Evolutionary conservation across 345 rosid species (phyloP), one percentile per base, ranked within the genome.

Genomic region (Kernera saxatilis): DNA sequence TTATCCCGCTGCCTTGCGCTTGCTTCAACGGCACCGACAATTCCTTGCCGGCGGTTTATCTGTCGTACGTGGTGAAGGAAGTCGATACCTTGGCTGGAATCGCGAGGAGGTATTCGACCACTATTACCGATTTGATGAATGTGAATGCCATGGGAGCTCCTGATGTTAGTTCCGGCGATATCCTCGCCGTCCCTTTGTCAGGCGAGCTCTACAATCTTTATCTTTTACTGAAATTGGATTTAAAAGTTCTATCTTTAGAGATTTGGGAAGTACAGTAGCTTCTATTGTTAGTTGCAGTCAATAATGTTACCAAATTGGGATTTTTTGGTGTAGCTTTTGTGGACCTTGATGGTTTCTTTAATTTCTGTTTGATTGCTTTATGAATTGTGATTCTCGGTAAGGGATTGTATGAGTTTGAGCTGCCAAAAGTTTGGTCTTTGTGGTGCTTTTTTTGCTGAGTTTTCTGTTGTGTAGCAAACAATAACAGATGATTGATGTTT

Each of bases 1-100:
- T 84, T 23, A 79, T 94, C 60, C 99, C 99, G 0, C 67, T 94
- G 69, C 99, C 97, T 2, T 94, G 99, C 71, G 89, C 97, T 72
- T 94, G 99, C 50, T 94, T 94, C 48, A 91, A 94, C n/a, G 92
- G 91, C 69, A 89, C 90, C 2, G 99, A 94, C 72, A 91, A 94
- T 52, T 81, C 80, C 14, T 63, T 94, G 77, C 99, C 99, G 2
- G 93, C 99, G 3, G 82, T 89, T 71, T 94, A 89, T 79, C 40
- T 94, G 60, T 91, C 97, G 5, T 94, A 91, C 30, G 97, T 91
- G 8, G 99, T 91, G 69, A 80, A 48, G 70, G 84, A 71, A 1
- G 82, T 88, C 27, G 99, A 91, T 48, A 88, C 93, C 0, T 74
- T 94, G 65, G 83, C 83, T 0, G 93, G 87, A 26, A 84, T 94